Base-by-base conservation (phyloP, 352 stramenopile species). In the Pythium guiyangense region DNA sequence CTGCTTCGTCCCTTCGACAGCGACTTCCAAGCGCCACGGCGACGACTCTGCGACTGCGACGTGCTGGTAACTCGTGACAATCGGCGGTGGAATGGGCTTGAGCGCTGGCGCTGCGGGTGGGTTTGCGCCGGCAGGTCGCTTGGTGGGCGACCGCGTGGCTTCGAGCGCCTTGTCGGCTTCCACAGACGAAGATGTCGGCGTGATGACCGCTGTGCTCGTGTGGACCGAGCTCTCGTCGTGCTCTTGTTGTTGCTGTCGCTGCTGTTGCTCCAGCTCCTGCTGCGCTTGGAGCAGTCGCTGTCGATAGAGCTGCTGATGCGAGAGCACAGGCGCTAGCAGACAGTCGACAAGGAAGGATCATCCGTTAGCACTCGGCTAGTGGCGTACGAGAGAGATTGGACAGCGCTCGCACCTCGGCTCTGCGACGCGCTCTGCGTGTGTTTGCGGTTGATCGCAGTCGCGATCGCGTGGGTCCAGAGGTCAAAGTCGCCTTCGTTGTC, bases 401-500 rank as follows among this genome's bases (percentile, higher is more conserved):
- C 52, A 18, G 5, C 17, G 34, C 14, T 11, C 25, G 34, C n/a
- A 29, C 6, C 26, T 18, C 20, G 18, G 6, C 26, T 6, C 27
- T 49, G 44, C 48, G 71, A 62, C 17, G 39, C 59, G 26, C 71
- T 69, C 14, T 59, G 52, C 3, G 63, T 59, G 54, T 89, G 78
- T 40, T 94, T 94, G 20, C 79, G 70, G 40, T 94, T 92, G 55
- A 94, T 87, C 5, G 70, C 70, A 44, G 87, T 73, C 0, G 84
- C 74, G 42, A 94, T 91, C 25, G 84, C 79, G 49, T 73, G 73
- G 2, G 82, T 92, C 84, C 84, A 94, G 3, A 77, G 71, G 61
- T 91, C 72, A 66, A 90, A 94, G 51, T 94, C 82, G 8, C 70
- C 67, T 48, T 92, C 78, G 5, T 73, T 85, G 25, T 92, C 79